phyloP scores from a whole-genome alignment of 2,329 filamentous ascomycete genomes.

The Neofusicoccum cordaticola region DNA sequence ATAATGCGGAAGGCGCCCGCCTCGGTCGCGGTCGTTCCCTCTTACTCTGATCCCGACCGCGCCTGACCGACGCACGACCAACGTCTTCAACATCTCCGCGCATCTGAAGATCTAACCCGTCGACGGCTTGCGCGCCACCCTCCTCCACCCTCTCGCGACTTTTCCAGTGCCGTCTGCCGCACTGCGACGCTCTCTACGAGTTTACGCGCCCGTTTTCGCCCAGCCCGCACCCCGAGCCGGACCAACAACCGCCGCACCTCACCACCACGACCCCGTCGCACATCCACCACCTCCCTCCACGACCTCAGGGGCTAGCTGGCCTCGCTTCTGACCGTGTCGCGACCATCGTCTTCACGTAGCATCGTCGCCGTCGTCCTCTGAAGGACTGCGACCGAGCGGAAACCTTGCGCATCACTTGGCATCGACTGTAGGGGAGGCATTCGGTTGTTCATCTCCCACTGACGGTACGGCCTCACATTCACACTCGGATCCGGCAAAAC shows the following conservation, averaged over 20 bases:
- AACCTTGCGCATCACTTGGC: slow-evolving; percentile 29
- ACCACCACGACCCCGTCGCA: not conserved
- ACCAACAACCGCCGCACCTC: not conserved
- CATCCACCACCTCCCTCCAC: not conserved
- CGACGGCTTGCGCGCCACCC: not conserved
- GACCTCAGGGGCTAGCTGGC: slow-evolving; percentile 41
- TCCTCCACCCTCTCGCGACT: not conserved
- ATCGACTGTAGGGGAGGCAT: slow-evolving; percentile 82
- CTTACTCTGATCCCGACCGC: no score
- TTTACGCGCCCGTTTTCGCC: not conserved
- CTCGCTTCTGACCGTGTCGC: slow-evolving; percentile 36
- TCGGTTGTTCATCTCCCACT: slow-evolving; percentile 94
- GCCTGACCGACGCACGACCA: not conserved
- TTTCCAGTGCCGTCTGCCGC: not conserved
- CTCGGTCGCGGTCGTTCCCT: no score
- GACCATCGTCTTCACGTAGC: slow-evolving; percentile 18
- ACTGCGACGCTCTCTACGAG: slow-evolving; percentile 14
- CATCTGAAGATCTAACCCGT: not conserved
- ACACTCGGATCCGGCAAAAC: slow-evolving; percentile 17
- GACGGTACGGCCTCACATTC: slow-evolving; percentile 47
- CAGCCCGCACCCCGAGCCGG: not conserved
- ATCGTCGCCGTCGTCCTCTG: slow-evolving; percentile 23
- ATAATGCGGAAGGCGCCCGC: no score
- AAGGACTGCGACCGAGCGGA: slow-evolving; percentile 22
- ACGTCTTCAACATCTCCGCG: not conserved